Evolutionary conservation across 768 basidiomycete species (phyloP).

Genomic region (Lactarius vividus): DNA sequence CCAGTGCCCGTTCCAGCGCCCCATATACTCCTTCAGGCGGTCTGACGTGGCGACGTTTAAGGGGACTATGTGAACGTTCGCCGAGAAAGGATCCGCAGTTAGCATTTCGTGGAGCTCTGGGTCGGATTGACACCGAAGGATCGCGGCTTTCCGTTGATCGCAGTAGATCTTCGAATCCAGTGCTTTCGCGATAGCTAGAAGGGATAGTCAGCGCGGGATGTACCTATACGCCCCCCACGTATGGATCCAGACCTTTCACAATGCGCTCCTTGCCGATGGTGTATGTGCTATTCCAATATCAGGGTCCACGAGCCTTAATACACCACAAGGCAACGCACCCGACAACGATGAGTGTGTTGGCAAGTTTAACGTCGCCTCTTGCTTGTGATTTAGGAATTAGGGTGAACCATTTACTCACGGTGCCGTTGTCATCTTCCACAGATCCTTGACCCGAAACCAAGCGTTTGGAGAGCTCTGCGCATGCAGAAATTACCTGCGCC

Average conservation of each 20-base stretch:
- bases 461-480: conserved; percentile 73
- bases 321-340: conserved; percentile 48
- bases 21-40: conserved; percentile 70
- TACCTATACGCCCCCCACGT: neutral
- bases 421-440: conserved; percentile 31
- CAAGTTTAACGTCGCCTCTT: conserved; percentile 40
- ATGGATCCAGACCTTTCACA: conserved; percentile 70
- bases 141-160: conserved; percentile 77
- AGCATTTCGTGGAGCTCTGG: conserved; percentile 75
- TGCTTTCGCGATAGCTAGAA: conserved; percentile 77
- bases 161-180: conserved; percentile 84
- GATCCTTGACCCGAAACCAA: conserved; percentile 45
- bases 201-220: neutral
- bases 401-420: conserved; percentile 55
- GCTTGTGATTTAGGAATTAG: conserved; percentile 29
- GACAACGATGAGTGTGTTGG: conserved; percentile 58
- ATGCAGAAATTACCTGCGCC: conserved; percentile 89
- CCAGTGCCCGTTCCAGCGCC: conserved; percentile 69
- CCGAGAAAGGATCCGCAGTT: conserved; percentile 70
- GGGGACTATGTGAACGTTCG: conserved; percentile 83
- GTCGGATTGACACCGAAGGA: conserved; percentile 83
- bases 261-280: conserved; percentile 97
- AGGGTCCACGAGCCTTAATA: neutral
- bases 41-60: conserved; percentile 74
- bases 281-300: conserved; percentile 64